Evolutionary conservation across 2,329 filamentous ascomycete genomes (phyloP).

Genomic region (Claviceps africana): DNA sequence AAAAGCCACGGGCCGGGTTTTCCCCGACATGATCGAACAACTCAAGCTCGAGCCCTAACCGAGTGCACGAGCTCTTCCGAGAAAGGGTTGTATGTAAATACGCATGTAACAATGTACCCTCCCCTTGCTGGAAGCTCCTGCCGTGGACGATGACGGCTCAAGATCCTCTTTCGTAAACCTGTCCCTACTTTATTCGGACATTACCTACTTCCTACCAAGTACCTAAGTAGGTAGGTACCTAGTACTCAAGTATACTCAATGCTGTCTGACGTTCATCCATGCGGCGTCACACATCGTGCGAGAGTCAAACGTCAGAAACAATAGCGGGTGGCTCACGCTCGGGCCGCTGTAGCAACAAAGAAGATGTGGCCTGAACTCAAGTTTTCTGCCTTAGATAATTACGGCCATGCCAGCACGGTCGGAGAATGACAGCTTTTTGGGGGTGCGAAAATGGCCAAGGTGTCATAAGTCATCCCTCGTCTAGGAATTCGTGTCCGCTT

Average conservation of each 20-base stretch:
- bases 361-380: not conserved
- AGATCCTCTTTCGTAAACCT: not conserved
- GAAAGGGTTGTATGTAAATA: no score
- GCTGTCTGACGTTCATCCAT: not conserved
- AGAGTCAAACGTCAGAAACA: conserved; percentile 1
- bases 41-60: not conserved
- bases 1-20: not conserved
- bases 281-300: not conserved
- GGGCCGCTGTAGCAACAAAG: not conserved
- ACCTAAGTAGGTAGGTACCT: no score
- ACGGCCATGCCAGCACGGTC: not conserved
- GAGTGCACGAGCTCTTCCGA: not conserved
- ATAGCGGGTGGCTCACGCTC: conserved; percentile 1
- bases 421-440: not conserved
- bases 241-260: no score
- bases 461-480: conserved; percentile 8
- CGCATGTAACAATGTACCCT: no score
- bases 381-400: not conserved
- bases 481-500: conserved; percentile 12
- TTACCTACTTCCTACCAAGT: no score
- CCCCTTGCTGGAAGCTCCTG: not conserved
- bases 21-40: not conserved
- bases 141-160: not conserved
- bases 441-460: not conserved
- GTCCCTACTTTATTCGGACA: not conserved